Conservation (phyloP, 1,284 basidiomycete species). For the Moesziomyces antarcticus region DNA sequence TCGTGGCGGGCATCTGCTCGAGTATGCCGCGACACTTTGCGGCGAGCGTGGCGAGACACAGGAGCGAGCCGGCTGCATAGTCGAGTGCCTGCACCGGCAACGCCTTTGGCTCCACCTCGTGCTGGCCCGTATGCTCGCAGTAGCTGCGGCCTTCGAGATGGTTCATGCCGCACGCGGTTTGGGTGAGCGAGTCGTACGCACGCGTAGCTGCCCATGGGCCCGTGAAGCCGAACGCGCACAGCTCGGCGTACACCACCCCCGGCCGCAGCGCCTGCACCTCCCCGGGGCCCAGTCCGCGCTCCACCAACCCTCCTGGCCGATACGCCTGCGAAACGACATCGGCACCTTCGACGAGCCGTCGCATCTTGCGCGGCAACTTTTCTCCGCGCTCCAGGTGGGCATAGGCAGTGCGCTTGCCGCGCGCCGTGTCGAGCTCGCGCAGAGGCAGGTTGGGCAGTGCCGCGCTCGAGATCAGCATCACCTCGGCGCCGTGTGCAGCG, state of each 20-base stretch:
- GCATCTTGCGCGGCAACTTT: conserved; percentile 61
- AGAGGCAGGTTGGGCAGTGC: conserved; percentile 73
- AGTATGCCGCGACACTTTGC: conserved; percentile 17
- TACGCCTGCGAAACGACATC: conserved; percentile 79
- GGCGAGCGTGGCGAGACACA: conserved; percentile 68
- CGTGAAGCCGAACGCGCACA: conserved; percentile 75
- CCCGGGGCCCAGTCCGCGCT: conserved; percentile 16
- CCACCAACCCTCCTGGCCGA: conserved; percentile 59
- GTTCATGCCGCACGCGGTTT: conserved; percentile 77
- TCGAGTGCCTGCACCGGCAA: conserved; percentile 76
- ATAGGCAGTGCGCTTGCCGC: conserved; percentile 76
- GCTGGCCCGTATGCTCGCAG: conserved; percentile 66
- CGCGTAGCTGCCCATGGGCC: conserved; percentile 74
- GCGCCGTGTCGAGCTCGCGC: conserved; percentile 75
- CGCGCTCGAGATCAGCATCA: conserved; percentile 74
- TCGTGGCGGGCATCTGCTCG: neutral
- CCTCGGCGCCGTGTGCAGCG: conserved; percentile 75
- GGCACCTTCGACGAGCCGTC: conserved; percentile 69
- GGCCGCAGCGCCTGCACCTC: conserved; percentile 68
- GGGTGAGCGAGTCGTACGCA: conserved; percentile 77
- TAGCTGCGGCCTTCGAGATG: conserved; percentile 72
- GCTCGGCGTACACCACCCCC: conserved; percentile 74
- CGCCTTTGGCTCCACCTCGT: conserved; percentile 68
- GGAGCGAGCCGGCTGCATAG: conserved; percentile 75
- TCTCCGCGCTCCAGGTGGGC: conserved; percentile 71